Evolutionary conservation across 2,329 filamentous ascomycete genomes (phyloP).

Genomic region (Colletotrichum spinosum): DNA sequence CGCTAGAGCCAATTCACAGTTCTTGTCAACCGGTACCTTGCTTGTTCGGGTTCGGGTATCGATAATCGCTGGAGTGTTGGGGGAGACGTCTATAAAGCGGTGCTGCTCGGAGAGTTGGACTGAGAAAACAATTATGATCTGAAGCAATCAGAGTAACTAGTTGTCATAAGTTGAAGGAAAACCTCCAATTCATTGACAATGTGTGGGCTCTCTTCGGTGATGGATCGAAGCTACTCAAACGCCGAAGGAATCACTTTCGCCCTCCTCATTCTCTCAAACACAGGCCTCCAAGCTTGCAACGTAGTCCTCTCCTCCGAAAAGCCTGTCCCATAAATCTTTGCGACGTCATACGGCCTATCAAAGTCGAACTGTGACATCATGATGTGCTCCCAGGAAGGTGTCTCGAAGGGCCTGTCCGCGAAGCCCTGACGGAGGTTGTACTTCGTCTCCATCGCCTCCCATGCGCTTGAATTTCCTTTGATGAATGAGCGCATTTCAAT

Average conservation of each 20-base stretch:
- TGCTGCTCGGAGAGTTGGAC: too few species aligned
- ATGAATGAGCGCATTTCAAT: constrained; percentile 50
- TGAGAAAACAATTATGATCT: too few species aligned
- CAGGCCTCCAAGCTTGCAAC: constrained; percentile 44
- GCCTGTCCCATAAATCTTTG: constrained; percentile 52
- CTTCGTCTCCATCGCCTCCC: constrained; percentile 47
- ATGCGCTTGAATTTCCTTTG: constrained; percentile 44
- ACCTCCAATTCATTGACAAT: too few species aligned
- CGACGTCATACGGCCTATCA: constrained; percentile 58
- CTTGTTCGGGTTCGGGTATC: too few species aligned
- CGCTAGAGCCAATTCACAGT: too few species aligned
- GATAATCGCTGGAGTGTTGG: too few species aligned
- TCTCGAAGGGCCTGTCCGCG: constrained; percentile 49
- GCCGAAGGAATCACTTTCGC: not conserved
- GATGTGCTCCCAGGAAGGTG: constrained; percentile 54
- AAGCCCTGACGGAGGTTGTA: constrained; percentile 52
- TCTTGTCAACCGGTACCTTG: too few species aligned
- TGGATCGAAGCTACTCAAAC: not conserved
- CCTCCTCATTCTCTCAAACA: not conserved
- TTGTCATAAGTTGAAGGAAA: too few species aligned
- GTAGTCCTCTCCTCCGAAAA: constrained; percentile 55
- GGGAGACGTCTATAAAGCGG: too few species aligned
- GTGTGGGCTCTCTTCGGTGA: too few species aligned
- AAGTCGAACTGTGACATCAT: constrained; percentile 57
- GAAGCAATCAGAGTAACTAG: too few species aligned